A percentile compares a stretch with the other conserved stretches of the same genome.
These are phyloP conservation scores for Apophysomyces variabilis DNA, from an alignment of 371 early-diverging fungal species.

Conservation along the genomic window DNA sequence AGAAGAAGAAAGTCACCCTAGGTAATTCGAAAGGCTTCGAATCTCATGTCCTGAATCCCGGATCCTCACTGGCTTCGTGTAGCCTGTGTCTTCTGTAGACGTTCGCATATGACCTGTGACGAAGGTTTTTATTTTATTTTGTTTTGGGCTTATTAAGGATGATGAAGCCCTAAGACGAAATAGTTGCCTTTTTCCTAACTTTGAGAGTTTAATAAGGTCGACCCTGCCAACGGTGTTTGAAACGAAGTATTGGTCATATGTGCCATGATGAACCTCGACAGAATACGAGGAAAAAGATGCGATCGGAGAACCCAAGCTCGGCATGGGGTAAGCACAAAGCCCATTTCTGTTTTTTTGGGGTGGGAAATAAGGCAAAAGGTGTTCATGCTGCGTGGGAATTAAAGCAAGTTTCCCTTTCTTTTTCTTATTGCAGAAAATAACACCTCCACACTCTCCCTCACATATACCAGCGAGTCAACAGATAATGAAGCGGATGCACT, in stretches of 20 bases:
- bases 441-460: conserved; percentile 32
- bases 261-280: conserved; percentile 69
- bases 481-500: conserved; percentile 72
- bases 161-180: background rate
- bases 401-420: background rate
- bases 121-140: conserved; percentile 43
- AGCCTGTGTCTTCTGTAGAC: conserved; percentile 81
- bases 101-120: conserved; percentile 85
- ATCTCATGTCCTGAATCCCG: background rate
- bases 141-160: too few relatives aligned
- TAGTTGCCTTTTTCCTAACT: background rate
- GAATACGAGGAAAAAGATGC: conserved; percentile 1
- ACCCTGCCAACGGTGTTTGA: conserved; percentile 91
- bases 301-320: background rate
- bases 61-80: conserved; percentile 1
- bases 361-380: background rate
- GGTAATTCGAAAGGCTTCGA: conserved; percentile 10
- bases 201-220: conserved; percentile 50
- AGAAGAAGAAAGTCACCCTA: conserved; percentile 23
- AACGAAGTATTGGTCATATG: conserved; percentile 85
- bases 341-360: background rate
- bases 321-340: conserved; percentile 4
- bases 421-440: conserved; percentile 2
- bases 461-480: conserved; percentile 68
- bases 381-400: background rate